Percentiles rank a stretch among this genome's conserved stretches.
phyloP scores from a whole-genome alignment of 2,329 filamentous ascomycete species.

The Apiospora koreana region DNA sequence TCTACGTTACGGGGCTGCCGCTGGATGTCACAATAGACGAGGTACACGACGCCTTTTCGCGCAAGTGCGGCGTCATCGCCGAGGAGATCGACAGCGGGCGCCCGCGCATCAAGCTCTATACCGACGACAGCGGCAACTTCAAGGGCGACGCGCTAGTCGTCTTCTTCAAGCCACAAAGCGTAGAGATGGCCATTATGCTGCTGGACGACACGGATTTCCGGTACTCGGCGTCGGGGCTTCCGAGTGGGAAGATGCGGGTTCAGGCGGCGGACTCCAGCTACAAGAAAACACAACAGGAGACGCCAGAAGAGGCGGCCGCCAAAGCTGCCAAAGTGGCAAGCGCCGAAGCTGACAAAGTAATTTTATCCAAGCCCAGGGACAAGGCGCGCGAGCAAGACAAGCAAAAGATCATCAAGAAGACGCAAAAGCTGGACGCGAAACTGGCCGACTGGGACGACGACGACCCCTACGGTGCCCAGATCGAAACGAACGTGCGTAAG shows the following conservation, averaged over 20 bases:
- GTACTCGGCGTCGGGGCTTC: slow-evolving; percentile 52
- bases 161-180: slow-evolving; percentile 94
- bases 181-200: slow-evolving; percentile 79
- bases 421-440: slow-evolving; percentile 87
- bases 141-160: slow-evolving; percentile 93
- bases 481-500: slow-evolving; percentile 56
- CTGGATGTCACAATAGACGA: slow-evolving; percentile 77
- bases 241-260: slow-evolving; percentile 71
- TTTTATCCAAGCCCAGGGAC: slow-evolving; percentile 46
- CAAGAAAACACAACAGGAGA: slow-evolving; percentile 79
- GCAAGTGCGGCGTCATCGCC: slow-evolving; percentile 86
- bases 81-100: slow-evolving; percentile 89
- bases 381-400: slow-evolving; percentile 65
- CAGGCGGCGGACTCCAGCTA: slow-evolving; percentile 86
- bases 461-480: slow-evolving; percentile 56
- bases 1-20: slow-evolving; percentile 90
- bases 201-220: slow-evolving; percentile 83
- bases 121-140: slow-evolving; percentile 77
- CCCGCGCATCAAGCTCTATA: slow-evolving; percentile 92
- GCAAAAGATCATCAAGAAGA: slow-evolving; percentile 88
- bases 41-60: slow-evolving; percentile 78
- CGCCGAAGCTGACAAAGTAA: slow-evolving; percentile 39
- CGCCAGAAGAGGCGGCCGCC: slow-evolving; percentile 25
- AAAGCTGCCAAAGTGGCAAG: slow-evolving; percentile 15
- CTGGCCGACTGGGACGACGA: slow-evolving; percentile 96